Percentiles rank a stretch among this genome's conserved stretches.
Evolutionary conservation across 1,284 basidiomycete genomes (phyloP).

Genomic region (Limonomyces culmigenus): DNA sequence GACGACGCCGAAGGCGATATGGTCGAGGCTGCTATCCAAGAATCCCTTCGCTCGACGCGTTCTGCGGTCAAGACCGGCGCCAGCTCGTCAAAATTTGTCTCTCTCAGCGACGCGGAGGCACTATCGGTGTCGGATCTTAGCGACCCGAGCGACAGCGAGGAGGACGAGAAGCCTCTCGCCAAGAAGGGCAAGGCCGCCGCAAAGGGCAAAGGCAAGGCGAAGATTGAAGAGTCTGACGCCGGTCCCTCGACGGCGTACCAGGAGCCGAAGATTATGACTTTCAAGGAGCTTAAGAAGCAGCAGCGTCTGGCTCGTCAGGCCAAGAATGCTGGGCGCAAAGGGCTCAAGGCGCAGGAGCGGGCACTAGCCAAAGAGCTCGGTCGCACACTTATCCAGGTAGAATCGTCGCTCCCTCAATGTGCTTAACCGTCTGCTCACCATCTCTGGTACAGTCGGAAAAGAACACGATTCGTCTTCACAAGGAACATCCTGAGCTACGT

Average conservation of each 20-base stretch:
- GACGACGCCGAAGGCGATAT: background rate
- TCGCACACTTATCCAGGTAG: constrained; percentile 51
- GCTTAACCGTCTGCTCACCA: constrained; percentile 1
- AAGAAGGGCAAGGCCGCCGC: constrained; percentile 13
- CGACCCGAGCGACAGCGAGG: constrained; percentile 14
- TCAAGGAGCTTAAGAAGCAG: constrained; percentile 15
- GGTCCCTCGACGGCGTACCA: constrained; percentile 7
- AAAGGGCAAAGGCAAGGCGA: constrained; percentile 16
- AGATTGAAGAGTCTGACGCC: constrained; percentile 9
- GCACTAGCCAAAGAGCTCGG: constrained; percentile 37
- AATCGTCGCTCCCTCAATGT: background rate
- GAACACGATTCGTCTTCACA: constrained; percentile 44
- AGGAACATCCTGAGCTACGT: constrained; percentile 60
- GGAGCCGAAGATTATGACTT: constrained; percentile 18
- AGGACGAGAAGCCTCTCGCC: constrained; percentile 16
- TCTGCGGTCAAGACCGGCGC: background rate
- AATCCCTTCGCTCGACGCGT: background rate
- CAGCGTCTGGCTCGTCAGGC: constrained; percentile 13
- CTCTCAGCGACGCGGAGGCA: background rate
- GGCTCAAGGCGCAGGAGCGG: constrained; percentile 4
- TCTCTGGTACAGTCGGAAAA: constrained; percentile 58
- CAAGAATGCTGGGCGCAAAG: constrained; percentile 11
- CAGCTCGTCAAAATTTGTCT: background rate
- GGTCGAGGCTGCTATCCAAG: background rate
- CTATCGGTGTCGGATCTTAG: background rate